Evolutionary conservation across 208 protist species (phyloP).

Genomic region (Acanthamoeba castellanii): DNA sequence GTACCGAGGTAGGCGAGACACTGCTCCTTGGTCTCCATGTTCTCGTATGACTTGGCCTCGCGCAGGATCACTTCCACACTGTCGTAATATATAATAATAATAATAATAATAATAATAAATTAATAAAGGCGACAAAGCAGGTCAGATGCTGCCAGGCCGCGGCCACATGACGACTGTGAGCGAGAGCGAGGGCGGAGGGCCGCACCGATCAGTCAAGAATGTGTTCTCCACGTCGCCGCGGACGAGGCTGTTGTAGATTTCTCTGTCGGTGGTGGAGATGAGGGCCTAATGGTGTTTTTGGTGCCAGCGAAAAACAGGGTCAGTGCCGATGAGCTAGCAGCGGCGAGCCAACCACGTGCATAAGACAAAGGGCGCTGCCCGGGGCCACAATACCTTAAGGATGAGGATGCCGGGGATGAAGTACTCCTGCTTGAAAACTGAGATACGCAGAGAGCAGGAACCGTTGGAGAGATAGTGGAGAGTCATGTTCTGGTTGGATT

Average conservation of each 20-base stretch:
- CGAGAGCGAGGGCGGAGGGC: conserved; percentile 35
- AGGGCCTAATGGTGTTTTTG: conserved; percentile 75
- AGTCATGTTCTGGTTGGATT: conserved; percentile 95
- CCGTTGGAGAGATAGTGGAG: conserved; percentile 97
- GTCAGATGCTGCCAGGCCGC: not conserved
- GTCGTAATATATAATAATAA: not conserved
- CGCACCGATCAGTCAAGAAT: conserved; percentile 89
- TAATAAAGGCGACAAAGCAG: not conserved
- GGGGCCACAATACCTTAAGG: conserved; percentile 84
- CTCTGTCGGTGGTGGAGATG: conserved; percentile 87
- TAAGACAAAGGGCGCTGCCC: not conserved
- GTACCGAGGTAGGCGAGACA: conserved; percentile 83
- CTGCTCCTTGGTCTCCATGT: conserved; percentile 80
- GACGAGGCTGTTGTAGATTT: conserved; percentile 91
- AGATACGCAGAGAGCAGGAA: conserved; percentile 86
- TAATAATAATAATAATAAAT: not conserved
- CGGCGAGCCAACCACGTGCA: not conserved
- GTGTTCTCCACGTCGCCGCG: conserved; percentile 85
- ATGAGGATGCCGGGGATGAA: conserved; percentile 91
- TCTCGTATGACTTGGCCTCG: conserved; percentile 62
- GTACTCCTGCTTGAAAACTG: conserved; percentile 92
- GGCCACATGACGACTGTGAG: not conserved
- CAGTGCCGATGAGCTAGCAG: not conserved
- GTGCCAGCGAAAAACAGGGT: not conserved
- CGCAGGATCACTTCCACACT: conserved; percentile 70